Conservation (phyloP, 2,329 filamentous ascomycete species). For the Bipolaris oryzae region DNA sequence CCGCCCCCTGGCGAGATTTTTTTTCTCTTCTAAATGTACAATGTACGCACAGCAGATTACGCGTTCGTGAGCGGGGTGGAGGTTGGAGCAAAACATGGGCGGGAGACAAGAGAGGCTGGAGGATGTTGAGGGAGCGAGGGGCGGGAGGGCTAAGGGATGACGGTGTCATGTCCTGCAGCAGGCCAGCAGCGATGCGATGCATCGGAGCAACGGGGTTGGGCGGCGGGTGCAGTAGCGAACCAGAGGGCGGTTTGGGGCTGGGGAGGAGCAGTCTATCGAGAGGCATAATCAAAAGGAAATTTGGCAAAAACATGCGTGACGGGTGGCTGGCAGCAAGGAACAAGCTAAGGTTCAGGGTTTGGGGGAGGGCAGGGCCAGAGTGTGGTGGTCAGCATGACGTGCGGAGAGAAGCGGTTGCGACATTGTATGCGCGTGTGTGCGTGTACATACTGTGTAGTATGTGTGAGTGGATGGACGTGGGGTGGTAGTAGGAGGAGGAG, state of each 20-base stretch:
- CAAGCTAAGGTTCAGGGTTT: neutral
- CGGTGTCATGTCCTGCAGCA: constrained; percentile 21
- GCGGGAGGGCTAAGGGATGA: constrained; percentile 26
- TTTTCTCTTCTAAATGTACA: neutral
- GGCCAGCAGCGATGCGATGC: constrained; percentile 8
- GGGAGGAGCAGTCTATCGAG: neutral
- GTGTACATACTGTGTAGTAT: too few species aligned
- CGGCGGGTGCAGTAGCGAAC: constrained; percentile 13
- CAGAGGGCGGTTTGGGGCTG: constrained; percentile 10
- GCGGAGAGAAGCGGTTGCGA: neutral
- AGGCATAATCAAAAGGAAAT: constrained; percentile 4
- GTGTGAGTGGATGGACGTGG: neutral
- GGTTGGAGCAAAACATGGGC: constrained; percentile 5
- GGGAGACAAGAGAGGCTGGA: constrained; percentile 20
- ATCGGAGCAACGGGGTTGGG: constrained; percentile 5
- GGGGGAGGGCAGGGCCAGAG: neutral
- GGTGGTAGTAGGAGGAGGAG: neutral
- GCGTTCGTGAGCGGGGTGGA: constrained; percentile 23
- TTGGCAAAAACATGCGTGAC: constrained; percentile 1
- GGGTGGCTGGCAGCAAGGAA: constrained; percentile 1
- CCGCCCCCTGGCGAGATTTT: neutral
- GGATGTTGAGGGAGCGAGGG: constrained; percentile 17
- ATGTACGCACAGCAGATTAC: constrained; percentile 15
- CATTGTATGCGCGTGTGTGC: neutral
- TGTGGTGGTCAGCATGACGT: constrained; percentile 6